Evolutionary conservation across 2,329 filamentous ascomycete genomes (phyloP), one percentile per base, ranked within the genome.

Genomic region (Boeremia exigua): DNA sequence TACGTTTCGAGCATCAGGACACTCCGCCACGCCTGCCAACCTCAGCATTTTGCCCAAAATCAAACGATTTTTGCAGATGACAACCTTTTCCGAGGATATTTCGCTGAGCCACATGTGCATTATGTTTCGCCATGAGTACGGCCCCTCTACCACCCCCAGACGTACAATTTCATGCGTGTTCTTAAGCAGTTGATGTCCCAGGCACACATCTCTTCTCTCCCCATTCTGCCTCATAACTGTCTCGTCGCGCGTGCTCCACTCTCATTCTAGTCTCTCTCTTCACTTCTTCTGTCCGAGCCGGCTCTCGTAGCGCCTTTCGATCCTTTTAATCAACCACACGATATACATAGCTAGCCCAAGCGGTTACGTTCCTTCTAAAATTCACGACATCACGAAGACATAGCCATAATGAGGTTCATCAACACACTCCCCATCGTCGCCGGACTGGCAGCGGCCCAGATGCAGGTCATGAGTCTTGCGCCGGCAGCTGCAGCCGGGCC

Each of bases 381-480:
- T 61, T 64, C 62, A 67, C 58, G 57, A 69, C 59, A 57, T 44
- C 51, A 62, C 51, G 55, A 51, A 67, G 59, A 55, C 11, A 56
- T 73, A 75, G 61, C 71, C 65, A 75, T 75, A 76, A 75, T 75
- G 73, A 75, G 74, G 68, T 70, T 69, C 63, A 65, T 73, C 60
- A 56, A 61, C 54, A 62, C 68, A 63, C 66, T 77, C 56, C 59
- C 72, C 5, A 43, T 75, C 61, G 66, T 65, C 25, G 71, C 67
- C 48, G 60, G 65, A 62, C 54, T 74, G 40, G 72, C 65, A 19
- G 63, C 70, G 40, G 72, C 70, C n/a, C 63, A 74, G 61, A 73
- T 72, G 71, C 56, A 64, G 44, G 68, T 71, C 51, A 73, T 74
- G 69, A 60, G 49, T 45, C 59, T 72, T 10, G 66, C 63, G 27